Evolutionary conservation across 2,329 filamentous ascomycete genomes (phyloP).

Genomic region (Paecilomyces dactylethromorphus): DNA sequence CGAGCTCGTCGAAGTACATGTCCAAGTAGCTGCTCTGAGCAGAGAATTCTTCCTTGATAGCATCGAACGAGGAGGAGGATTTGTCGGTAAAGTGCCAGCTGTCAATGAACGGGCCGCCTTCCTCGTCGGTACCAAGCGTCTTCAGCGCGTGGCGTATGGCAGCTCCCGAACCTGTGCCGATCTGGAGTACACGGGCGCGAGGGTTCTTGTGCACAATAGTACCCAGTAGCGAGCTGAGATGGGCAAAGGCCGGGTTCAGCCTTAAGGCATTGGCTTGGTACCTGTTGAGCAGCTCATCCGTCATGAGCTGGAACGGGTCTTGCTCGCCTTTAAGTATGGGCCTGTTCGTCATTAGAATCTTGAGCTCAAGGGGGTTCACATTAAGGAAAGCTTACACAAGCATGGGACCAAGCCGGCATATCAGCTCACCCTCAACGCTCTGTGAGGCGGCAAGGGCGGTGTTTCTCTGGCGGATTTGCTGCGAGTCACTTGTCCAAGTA

Average conservation of each 20-base stretch:
- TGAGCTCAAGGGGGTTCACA: neutral
- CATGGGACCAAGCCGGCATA: neutral
- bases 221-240: neutral
- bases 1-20: constrained; percentile 19
- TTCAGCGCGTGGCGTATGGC: neutral
- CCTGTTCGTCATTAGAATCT: neutral
- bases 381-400: neutral
- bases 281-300: neutral
- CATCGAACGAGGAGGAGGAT: constrained; percentile 35
- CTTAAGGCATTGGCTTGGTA: neutral
- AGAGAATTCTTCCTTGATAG: constrained; percentile 1
- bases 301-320: neutral
- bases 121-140: neutral
- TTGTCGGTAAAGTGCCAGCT: constrained; percentile 37
- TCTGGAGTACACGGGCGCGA: neutral
- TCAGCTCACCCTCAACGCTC: neutral
- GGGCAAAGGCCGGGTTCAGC: neutral
- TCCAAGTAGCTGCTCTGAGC: constrained; percentile 4
- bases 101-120: neutral
- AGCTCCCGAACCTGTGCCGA: neutral
- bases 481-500: neutral
- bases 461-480: neutral
- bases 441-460: neutral
- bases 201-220: neutral
- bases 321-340: neutral